Base-by-base conservation (phyloP, 805 yeast genomes). In the Ogataea trehaloabstinens region DNA sequence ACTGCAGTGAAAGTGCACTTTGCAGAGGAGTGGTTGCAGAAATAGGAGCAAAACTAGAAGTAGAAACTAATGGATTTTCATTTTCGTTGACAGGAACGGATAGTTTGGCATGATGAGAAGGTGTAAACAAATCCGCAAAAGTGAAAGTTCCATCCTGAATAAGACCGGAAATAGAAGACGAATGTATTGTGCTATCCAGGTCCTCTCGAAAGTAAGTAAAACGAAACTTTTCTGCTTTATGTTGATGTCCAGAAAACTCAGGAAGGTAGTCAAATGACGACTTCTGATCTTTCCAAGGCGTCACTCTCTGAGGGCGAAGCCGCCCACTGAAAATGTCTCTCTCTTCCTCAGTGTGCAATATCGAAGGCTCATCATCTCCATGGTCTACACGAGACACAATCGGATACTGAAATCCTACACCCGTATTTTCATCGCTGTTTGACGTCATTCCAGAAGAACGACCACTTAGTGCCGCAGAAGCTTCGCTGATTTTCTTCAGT, bases 161-260 rank as follows among this genome's bases (percentile, higher is more conserved):
- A 17, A 90, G 66, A 0, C 96, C 96, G 3, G 95, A 82, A 19
- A 90, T 82, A 4, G 86, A 82, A 2, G 95, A 88, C 0, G 96
- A 79, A 61, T 90, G 97, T 18, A 90, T 78, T 0, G 98, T 90
- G n/a, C 88, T 79, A 12, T 82, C 85, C 48, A 91, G 62, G 53
- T 88, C 95, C 47, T 89, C 96, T 48, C 98, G 73, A 63, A 93
- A 91, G 56, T 91, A 91, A 0, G 98, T 88, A 66, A 86, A 91
- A 46, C 98, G 70, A 58, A 79, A 80, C 44, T 77, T 78, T 41
- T 74, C 78, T 32, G 57, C 38, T 34, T 50, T 54, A 16, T 45
- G 25, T 32, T 53, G 55, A 12, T 42, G 45, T 17, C 35, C 50
- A 17, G 29, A 47, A 24, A 49, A 52, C 13, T 41, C 51, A 5